phyloP scores from a whole-genome alignment of 805 yeast species.

The Priceomyces fermenticarens region DNA sequence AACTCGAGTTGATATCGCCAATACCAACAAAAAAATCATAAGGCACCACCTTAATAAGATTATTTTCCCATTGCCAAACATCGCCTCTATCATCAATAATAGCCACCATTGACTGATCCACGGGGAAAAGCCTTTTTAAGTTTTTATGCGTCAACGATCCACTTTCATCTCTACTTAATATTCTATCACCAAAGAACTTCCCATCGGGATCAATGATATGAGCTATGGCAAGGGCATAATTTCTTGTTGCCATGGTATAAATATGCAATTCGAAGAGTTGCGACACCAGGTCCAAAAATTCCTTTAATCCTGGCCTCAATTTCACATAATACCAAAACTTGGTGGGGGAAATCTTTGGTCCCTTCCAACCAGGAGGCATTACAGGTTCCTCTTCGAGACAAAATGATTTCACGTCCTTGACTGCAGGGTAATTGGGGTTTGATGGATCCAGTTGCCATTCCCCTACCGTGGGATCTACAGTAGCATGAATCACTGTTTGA shows the following conservation, averaged over 20 bases:
- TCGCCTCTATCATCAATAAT: slow-evolving; percentile 97
- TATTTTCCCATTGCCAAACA: slow-evolving; percentile 97
- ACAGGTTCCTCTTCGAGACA: slow-evolving; percentile 73
- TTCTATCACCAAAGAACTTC: slow-evolving; percentile 82
- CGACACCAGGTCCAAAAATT: slow-evolving; percentile 64
- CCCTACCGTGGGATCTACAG: slow-evolving; percentile 95
- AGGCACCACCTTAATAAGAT: slow-evolving; percentile 88
- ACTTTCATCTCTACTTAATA: slow-evolving; percentile 89
- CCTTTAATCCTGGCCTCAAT: slow-evolving; percentile 79
- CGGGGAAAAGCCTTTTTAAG: slow-evolving; percentile 84
- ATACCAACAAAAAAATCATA: slow-evolving; percentile 95
- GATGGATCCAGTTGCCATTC: slow-evolving; percentile 89
- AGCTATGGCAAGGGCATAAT: slow-evolving; percentile 88
- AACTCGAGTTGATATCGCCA: slow-evolving; percentile 93
- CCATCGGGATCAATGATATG: slow-evolving; percentile 89
- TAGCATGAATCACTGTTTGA: slow-evolving; percentile 96
- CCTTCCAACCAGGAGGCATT: slow-evolving; percentile 55
- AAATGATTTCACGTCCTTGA: slow-evolving; percentile 78
- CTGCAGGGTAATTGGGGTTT: slow-evolving; percentile 81
- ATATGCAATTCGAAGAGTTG: slow-evolving; percentile 84
- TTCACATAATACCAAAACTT: slow-evolving; percentile 91
- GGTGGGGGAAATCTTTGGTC: slow-evolving; percentile 56
- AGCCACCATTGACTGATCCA: slow-evolving; percentile 94
- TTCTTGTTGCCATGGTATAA: slow-evolving; percentile 96
- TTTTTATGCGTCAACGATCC: slow-evolving; percentile 90